A percentile compares a stretch with the other conserved stretches of the same genome.
Evolutionary conservation across 306 rosid species (phyloP).

Genomic region (Inga leiocalycina): DNA sequence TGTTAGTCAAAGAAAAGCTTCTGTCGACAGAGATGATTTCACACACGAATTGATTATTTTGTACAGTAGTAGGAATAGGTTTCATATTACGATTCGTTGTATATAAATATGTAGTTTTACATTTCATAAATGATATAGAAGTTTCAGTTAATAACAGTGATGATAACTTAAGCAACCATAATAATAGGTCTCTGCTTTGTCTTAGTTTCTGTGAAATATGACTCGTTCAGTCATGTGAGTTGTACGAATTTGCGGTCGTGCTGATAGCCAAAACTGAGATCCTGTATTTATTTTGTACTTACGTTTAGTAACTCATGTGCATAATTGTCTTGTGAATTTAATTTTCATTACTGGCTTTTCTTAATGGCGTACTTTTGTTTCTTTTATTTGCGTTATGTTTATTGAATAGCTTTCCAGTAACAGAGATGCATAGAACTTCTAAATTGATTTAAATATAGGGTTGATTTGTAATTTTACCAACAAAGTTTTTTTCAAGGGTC

Average conservation of each 20-base stretch:
- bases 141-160: too few species aligned
- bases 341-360: neutral
- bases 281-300: neutral
- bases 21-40: too few species aligned
- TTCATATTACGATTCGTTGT: too few species aligned
- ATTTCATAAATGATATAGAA: too few species aligned
- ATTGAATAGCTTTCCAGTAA: too few species aligned
- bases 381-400: neutral
- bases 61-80: too few species aligned
- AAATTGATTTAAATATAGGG: too few species aligned
- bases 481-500: accelerated
- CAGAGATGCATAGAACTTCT: too few species aligned
- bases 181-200: neutral
- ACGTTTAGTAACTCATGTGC: neutral
- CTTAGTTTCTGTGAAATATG: neutral
- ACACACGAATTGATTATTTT: too few species aligned
- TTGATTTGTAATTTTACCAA: too few species aligned
- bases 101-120: too few species aligned
- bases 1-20: too few species aligned
- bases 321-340: neutral
- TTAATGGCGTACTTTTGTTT: neutral
- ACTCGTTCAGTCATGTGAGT: neutral
- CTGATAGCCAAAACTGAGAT: neutral
- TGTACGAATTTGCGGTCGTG: neutral
- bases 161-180: neutral